Evolutionary conservation across 2,329 filamentous ascomycete genomes (phyloP), one percentile per base, ranked within the genome.

Genomic region (Clarireedia sp.): DNA sequence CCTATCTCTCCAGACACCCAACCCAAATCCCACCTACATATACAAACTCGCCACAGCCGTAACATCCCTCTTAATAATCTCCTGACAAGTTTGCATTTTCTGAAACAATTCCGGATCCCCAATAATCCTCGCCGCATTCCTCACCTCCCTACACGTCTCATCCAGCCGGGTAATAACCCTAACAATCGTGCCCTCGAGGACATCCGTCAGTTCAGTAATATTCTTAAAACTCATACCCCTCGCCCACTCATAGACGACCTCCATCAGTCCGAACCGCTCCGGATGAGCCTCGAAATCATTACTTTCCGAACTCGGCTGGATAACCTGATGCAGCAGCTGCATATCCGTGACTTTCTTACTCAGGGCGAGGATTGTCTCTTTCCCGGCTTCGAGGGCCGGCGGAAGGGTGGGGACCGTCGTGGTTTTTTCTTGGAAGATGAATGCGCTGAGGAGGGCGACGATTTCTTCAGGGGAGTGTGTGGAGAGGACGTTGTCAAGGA

Each of bases 231-330:
- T 92, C 90, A 97, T 97, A 24, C 94, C 94, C 49, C 90, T 79
- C 9, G 94, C 94, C 94, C 94, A 99, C 71, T 99, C 94, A 69
- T 97, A 96, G 36, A 99, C 95, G 0, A 99, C 94, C 71, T 99
- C 94, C 69, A 96, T 90, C 55, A 99, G 80, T 1, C 92, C 94
- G 68, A 99, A 99, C 9, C 92, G 81, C 10, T 41, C 36, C 2
- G 91, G 90, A 54, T 86, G 80, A 57, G 84, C 90, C 37, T 89
- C 87, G 67, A 96, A 96, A 71, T 97, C 92, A 66, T 95, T 96
- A 56, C 86, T 87, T 68, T 96, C 92, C 54, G 97, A 92, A 1
- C 86, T 80, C 0, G 88, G 89, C 57, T 95, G 82, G 56, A 97
- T 92, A 29, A 99, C 92, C 73, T 99, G 94, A 67, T 95, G 86